Evolutionary conservation across 257 asterid species (phyloP).

Genomic region (Lycium barbarum): DNA sequence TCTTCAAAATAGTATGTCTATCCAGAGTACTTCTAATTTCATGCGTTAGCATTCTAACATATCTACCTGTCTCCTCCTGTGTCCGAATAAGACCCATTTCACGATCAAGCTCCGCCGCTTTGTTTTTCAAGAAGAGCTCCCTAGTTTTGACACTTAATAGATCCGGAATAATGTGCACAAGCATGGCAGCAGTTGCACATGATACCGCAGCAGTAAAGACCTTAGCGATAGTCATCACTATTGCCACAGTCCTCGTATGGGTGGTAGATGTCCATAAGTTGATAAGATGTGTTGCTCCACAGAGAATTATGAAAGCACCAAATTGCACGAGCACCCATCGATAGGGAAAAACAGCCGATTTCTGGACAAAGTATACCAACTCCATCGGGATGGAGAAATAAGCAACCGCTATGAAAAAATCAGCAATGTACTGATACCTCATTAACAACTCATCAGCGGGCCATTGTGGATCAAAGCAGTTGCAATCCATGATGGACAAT

Average conservation of each 20-base stretch:
- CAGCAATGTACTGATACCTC: slow-evolving; percentile 95
- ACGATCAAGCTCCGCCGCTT: slow-evolving; percentile 95
- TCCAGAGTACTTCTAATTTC: slow-evolving; percentile 99
- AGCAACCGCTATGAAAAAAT: slow-evolving; percentile 98
- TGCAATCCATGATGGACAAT: slow-evolving; percentile 69
- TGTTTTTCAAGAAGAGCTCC: slow-evolving; percentile 87
- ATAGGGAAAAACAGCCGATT: slow-evolving; percentile 96
- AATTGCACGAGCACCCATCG: slow-evolving; percentile 99
- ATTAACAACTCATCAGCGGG: slow-evolving; percentile 91
- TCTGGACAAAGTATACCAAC: slow-evolving; percentile 91
- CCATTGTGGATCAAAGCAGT: slow-evolving; percentile 91
- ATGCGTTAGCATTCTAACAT: slow-evolving; percentile 97
- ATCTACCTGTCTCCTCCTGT: slow-evolving; percentile 97
- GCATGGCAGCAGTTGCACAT: slow-evolving; percentile 94
- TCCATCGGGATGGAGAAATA: slow-evolving; percentile 97
- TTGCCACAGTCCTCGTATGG: slow-evolving; percentile 88
- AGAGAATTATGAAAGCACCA: slow-evolving; percentile 97
- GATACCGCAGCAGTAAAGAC: slow-evolving; percentile 87
- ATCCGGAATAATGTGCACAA: slow-evolving; percentile 97
- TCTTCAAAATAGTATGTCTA: slow-evolving; percentile 87
- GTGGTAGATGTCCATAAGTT: slow-evolving; percentile 84
- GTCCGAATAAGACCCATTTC: slow-evolving; percentile 98
- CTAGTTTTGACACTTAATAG: slow-evolving; percentile 92
- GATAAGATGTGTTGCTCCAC: slow-evolving; percentile 96
- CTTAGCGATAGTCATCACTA: slow-evolving; percentile 88